Evolutionary conservation across 371 early-diverging fungal genomes (phyloP).

Genomic region (Apophysomyces variabilis): DNA sequence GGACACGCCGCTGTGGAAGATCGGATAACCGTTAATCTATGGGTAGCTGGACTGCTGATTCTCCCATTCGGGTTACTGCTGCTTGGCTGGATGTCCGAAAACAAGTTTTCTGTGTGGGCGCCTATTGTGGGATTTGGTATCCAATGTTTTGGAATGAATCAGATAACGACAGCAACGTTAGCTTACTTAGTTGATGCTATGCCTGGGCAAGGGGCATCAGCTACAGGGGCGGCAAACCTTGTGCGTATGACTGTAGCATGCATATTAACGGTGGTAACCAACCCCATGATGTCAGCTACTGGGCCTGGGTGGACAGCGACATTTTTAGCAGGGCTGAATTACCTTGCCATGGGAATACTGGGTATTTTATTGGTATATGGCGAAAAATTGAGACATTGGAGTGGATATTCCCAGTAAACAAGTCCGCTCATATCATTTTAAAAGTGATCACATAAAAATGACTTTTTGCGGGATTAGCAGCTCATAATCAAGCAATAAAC

Average conservation of each 20-base stretch:
- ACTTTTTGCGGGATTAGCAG: no score
- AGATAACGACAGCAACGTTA: conserved; percentile 32
- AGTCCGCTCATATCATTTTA: no score
- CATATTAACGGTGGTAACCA: conserved; percentile 33
- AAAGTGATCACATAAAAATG: no score
- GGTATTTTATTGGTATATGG: conserved; percentile 26
- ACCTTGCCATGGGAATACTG: conserved; percentile 11
- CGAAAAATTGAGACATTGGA: conserved; percentile 18
- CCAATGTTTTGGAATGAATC: conserved; percentile 28
- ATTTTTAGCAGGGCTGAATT: conserved; percentile 27
- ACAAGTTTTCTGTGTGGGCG: conserved; percentile 36
- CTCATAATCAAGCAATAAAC: no score
- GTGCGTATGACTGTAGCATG: conserved; percentile 49
- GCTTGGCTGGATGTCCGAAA: conserved; percentile 54
- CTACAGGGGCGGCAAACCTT: conserved; percentile 50
- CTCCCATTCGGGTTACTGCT: conserved; percentile 49
- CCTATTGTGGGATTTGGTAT: conserved; percentile 51
- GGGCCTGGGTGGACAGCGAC: conserved; percentile 35
- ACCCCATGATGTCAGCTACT: conserved; percentile 26
- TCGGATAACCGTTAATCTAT: conserved; percentile 29
- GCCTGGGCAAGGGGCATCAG: conserved; percentile 49
- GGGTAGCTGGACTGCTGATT: conserved; percentile 42
- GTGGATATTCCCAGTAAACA: conserved; percentile 2
- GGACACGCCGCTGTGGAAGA: conserved; percentile 29
- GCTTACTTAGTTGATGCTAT: conserved; percentile 54